Evolutionary conservation across 2,329 filamentous ascomycete genomes (phyloP).

Genomic region (Chaetoscypha palmicola): DNA sequence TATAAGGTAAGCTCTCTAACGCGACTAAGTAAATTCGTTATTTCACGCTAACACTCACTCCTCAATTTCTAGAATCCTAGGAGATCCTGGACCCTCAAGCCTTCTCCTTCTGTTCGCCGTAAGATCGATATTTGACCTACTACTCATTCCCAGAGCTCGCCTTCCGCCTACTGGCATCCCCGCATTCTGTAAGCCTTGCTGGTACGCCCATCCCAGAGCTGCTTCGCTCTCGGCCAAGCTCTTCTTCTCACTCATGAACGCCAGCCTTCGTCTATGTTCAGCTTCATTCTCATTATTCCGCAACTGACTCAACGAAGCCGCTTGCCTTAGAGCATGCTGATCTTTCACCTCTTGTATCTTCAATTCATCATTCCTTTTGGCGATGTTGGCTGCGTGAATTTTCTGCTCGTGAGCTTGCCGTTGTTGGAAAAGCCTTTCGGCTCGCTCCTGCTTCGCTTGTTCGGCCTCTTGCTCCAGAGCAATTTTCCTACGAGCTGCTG

Average conservation of each 20-base stretch:
- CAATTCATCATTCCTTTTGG: constrained; percentile 17
- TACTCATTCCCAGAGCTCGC: constrained; percentile 12
- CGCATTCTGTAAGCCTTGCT: constrained; percentile 9
- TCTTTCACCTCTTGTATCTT: constrained; percentile 8
- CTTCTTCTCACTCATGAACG: constrained; percentile 14
- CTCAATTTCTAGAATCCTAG: neutral
- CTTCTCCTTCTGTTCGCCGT: neutral
- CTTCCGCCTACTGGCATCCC: neutral
- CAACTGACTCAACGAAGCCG: constrained; percentile 13
- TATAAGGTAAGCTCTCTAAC: too few relatives aligned
- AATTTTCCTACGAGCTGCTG: constrained; percentile 7
- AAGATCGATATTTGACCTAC: constrained; percentile 11
- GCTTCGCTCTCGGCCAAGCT: constrained; percentile 14
- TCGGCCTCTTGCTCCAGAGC: constrained; percentile 16
- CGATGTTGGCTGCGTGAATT: constrained; percentile 11
- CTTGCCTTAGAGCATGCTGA: constrained; percentile 14
- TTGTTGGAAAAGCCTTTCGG: constrained; percentile 11
- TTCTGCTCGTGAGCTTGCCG: constrained; percentile 14
- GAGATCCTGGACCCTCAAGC: constrained; percentile 1
- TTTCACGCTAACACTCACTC: too few relatives aligned
- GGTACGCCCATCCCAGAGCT: constrained; percentile 10
- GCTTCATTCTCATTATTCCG: constrained; percentile 18
- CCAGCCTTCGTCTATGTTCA: constrained; percentile 13
- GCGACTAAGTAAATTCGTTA: too few relatives aligned
- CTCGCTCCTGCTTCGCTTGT: constrained; percentile 13